Evolutionary conservation across 176 grass and related monocot genomes (phyloP).

Genomic region (Rhynchospora pubera): DNA sequence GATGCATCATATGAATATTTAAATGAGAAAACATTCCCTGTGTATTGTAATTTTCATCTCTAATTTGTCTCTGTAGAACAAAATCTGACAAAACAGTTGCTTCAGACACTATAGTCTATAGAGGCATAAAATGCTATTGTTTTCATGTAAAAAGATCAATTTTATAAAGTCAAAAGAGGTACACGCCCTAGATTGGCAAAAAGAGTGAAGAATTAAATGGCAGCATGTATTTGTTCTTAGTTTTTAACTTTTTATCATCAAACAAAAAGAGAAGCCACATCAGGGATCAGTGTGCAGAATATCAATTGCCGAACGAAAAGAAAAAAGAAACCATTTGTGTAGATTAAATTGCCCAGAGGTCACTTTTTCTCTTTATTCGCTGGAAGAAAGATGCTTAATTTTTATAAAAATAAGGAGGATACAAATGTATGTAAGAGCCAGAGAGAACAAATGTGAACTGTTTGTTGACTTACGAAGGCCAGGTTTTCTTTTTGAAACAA

Average conservation of each 20-base stretch:
- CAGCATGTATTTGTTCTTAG: neutral
- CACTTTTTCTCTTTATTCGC: neutral
- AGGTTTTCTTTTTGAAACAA: neutral
- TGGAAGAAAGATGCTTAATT: neutral
- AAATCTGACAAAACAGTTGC: neutral
- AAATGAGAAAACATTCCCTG: neutral
- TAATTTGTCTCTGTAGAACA: neutral
- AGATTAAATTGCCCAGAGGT: neutral
- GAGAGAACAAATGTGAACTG: neutral
- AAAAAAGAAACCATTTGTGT: neutral
- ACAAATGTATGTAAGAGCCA: neutral
- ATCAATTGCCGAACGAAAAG: neutral
- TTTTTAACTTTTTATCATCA: conserved; percentile 9
- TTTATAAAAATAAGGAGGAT: neutral
- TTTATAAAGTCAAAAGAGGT: conserved; percentile 12
- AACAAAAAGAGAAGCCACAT: neutral
- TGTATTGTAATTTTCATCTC: neutral
- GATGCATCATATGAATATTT: neutral
- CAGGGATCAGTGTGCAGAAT: neutral
- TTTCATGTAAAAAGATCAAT: neutral
- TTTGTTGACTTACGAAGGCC: neutral
- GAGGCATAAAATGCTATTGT: neutral
- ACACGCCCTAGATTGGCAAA: neutral
- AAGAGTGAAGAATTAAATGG: neutral
- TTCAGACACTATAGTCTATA: neutral